Evolutionary conservation across 805 yeast species (phyloP).

Genomic region (Komagataella phaffii): DNA sequence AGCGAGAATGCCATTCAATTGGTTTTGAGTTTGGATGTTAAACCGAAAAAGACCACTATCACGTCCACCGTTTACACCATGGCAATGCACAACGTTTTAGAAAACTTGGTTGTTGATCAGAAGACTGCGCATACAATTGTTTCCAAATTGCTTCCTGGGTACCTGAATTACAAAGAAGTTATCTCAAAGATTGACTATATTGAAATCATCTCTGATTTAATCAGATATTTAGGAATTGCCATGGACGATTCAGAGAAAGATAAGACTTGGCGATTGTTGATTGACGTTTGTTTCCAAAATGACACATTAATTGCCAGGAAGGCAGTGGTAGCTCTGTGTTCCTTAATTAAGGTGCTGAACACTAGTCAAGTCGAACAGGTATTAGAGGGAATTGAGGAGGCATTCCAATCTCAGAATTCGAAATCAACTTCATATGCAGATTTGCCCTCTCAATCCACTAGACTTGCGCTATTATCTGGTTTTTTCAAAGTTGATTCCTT

Average conservation of each 20-base stretch:
- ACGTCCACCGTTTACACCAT: constrained; percentile 38
- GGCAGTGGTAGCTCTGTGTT: constrained; percentile 25
- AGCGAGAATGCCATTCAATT: constrained; percentile 18
- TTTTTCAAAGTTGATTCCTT: neutral
- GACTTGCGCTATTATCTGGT: neutral
- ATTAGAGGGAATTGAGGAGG: constrained; percentile 1
- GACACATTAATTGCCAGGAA: constrained; percentile 32
- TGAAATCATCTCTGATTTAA: constrained; percentile 46
- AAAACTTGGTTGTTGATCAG: constrained; percentile 14
- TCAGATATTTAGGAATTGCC: constrained; percentile 27
- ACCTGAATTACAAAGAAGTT: constrained; percentile 12
- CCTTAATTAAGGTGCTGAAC: constrained; percentile 15
- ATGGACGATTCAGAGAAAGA: constrained; percentile 11
- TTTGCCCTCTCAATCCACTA: neutral
- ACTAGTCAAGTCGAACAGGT: constrained; percentile 11
- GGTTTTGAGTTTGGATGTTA: constrained; percentile 10
- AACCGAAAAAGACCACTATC: constrained; percentile 15
- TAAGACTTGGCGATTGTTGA: constrained; percentile 15
- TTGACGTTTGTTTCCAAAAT: constrained; percentile 22
- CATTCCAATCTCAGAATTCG: neutral
- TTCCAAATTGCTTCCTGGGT: constrained; percentile 24
- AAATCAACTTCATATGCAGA: neutral
- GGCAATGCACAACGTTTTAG: constrained; percentile 33
- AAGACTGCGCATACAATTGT: constrained; percentile 14
- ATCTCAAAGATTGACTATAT: constrained; percentile 34